phyloP scores from a whole-genome alignment of 1,139 yeast species.

The Nakaseomyces delphensis region DNA sequence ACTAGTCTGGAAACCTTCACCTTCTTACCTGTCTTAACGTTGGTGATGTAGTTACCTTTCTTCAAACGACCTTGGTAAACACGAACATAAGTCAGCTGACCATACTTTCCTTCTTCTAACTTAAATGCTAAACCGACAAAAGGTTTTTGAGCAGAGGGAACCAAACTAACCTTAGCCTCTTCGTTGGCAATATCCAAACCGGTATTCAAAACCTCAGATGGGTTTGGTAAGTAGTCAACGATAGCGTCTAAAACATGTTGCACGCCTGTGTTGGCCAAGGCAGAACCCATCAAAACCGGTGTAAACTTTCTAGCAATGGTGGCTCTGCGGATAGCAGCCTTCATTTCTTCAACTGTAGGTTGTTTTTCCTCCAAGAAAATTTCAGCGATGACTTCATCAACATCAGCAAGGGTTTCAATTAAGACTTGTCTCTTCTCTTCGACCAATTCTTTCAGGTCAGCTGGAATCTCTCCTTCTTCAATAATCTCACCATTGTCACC shows the following conservation, averaged over 20 bases:
- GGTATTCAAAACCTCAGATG: conserved; percentile 82
- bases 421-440: conserved; percentile 75
- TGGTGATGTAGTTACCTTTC: conserved; percentile 83
- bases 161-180: conserved; percentile 65
- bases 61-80: conserved; percentile 92
- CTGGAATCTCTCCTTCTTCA: conserved; percentile 60
- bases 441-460: conserved; percentile 60
- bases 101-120: conserved; percentile 95
- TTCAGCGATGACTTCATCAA: conserved; percentile 95
- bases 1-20: conserved; percentile 92
- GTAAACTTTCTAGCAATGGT: conserved; percentile 96
- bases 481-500: conserved; percentile 86
- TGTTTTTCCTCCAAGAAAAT: conserved; percentile 81
- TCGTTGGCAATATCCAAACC: conserved; percentile 70
- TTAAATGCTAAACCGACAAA: conserved; percentile 96
- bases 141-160: conserved; percentile 68
- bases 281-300: conserved; percentile 98
- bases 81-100: conserved; percentile 92
- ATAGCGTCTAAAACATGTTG: conserved; percentile 95
- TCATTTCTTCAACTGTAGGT: conserved; percentile 76
- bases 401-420: conserved; percentile 93
- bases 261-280: conserved; percentile 88
- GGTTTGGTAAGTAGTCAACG: conserved; percentile 91
- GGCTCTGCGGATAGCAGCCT: conserved; percentile 83
- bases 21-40: conserved; percentile 86